A percentile compares a stretch with the other conserved stretches of the same genome.
Conservation (phyloP, 2,329 filamentous ascomycete species). For the Fusarium caatingaense region DNA sequence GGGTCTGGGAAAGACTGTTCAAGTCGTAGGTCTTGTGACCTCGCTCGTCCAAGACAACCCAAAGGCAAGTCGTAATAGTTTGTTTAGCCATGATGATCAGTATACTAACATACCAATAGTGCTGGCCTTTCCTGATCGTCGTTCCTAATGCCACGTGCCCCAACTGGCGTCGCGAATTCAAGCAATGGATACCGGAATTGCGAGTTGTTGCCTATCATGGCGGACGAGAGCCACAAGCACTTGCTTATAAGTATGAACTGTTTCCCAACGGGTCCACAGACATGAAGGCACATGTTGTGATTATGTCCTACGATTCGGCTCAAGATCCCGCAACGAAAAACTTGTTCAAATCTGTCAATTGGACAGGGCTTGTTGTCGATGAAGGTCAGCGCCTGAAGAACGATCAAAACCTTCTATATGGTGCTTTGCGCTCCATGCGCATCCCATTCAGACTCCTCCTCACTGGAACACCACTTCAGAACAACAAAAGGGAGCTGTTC, state of each 20-base stretch:
- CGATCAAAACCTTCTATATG: constrained; percentile 85
- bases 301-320: constrained; percentile 94
- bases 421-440: constrained; percentile 76
- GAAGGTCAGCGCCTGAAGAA: constrained; percentile 97
- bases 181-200: constrained; percentile 87
- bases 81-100: not conserved
- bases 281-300: constrained; percentile 88
- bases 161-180: constrained; percentile 98
- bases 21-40: constrained; percentile 85
- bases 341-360: constrained; percentile 78
- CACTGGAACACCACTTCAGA: constrained; percentile 93
- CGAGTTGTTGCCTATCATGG: constrained; percentile 95
- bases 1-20: constrained; percentile 97
- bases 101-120: constrained; percentile 53
- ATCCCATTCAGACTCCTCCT: constrained; percentile 87
- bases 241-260: constrained; percentile 86
- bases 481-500: constrained; percentile 94
- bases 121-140: constrained; percentile 92
- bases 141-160: constrained; percentile 95
- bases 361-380: constrained; percentile 91
- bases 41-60: constrained; percentile 75
- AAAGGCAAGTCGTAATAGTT: constrained; percentile 50
- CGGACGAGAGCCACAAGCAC: constrained; percentile 75
- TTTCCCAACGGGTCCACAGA: constrained; percentile 75
- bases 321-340: constrained; percentile 74